phyloP scores from a whole-genome alignment of 495 filamentous ascomycete species.

The Penicillium argentinense region DNA sequence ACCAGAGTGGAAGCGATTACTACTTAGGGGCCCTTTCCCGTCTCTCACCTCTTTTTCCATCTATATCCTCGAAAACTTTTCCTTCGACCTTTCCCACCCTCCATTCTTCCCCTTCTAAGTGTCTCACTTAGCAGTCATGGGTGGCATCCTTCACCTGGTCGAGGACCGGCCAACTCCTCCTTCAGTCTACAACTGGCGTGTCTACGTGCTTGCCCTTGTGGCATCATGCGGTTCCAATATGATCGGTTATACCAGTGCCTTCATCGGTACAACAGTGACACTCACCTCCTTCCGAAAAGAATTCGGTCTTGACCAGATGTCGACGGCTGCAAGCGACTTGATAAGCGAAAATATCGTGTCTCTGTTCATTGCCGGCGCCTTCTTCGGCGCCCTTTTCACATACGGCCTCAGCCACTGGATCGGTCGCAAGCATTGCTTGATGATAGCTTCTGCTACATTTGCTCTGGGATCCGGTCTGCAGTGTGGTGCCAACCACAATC shows the following conservation, averaged over 20 bases:
- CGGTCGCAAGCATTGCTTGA: constrained; percentile 57
- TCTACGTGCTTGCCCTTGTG: constrained; percentile 60
- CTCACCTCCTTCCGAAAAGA: constrained; percentile 58
- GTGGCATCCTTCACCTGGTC: constrained; percentile 52
- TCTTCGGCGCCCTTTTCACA: constrained; percentile 64
- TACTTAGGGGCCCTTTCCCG: constrained; percentile 20
- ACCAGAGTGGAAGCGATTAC: constrained; percentile 21
- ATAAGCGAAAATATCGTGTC: constrained; percentile 68
- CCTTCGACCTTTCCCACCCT: constrained; percentile 1
- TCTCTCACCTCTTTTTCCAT: constrained; percentile 5
- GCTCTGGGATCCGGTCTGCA: constrained; percentile 64
- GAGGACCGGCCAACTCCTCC: constrained; percentile 66
- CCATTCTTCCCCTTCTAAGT: constrained; percentile 9
- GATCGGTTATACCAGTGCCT: constrained; percentile 71
- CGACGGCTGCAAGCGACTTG: constrained; percentile 37
- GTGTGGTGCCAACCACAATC: constrained; percentile 55
- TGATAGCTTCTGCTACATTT: constrained; percentile 55
- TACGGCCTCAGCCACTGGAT: constrained; percentile 57
- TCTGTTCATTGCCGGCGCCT: constrained; percentile 66
- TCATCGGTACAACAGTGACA: constrained; percentile 69
- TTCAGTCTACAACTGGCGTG: constrained; percentile 74
- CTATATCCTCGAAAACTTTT: constrained; percentile 6
- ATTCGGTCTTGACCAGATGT: constrained; percentile 53
- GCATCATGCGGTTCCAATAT: constrained; percentile 70
- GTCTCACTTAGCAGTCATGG: constrained; percentile 45